Base-by-base conservation (phyloP, 176 grass and related monocot species). In the Oryza rufipogon region DNA sequence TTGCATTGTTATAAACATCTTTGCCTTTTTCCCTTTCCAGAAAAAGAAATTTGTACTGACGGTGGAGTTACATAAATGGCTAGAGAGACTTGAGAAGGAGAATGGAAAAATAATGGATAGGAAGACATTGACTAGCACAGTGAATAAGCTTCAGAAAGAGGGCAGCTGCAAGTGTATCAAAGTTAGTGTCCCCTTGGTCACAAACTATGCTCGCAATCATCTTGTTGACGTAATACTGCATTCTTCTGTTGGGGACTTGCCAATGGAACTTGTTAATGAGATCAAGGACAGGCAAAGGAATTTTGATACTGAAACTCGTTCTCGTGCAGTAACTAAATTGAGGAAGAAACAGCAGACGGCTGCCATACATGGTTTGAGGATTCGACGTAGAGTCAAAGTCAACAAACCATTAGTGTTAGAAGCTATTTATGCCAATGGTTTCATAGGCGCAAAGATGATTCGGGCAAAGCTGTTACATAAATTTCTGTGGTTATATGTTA, bases 71-170 rank as follows among this genome's bases (percentile, higher is more conserved):
- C 81, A 95, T 84, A 95, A 93, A 89, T 92, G 91, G 89, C 76
- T 98, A 61, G 91, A 90, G 71, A 81, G 77, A 64, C 80, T 95
- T 82, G 91, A 95, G 78, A 93, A 95, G 83, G 68, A 88, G 68
- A 93, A 95, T 49, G 80, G 73, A 58, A 98, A 88, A 75, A 80
- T 69, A 75, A 93, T 98, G 91, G 93, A 93, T 74, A 91, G 84
- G 65, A 98, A 92, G 81, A 95, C 93, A 70, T 88, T 98, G 66
- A 75, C 81, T 86, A 73, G 89, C 70, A 88, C 85, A 16, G 79
- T 98, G 80, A 95, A 98, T 86, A 98, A 89, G 85, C 87, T 98
- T 82, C 92, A 98, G 84, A 48, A 90, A 81, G 89, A 93, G 80
- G 92, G 92, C 13, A 89, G 68, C 38, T 95, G 93, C 70, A 98